These are phyloP conservation scores for Vitis hybrid DNA, from an alignment of 177 flowering plant genomes.

Conservation along the genomic window DNA sequence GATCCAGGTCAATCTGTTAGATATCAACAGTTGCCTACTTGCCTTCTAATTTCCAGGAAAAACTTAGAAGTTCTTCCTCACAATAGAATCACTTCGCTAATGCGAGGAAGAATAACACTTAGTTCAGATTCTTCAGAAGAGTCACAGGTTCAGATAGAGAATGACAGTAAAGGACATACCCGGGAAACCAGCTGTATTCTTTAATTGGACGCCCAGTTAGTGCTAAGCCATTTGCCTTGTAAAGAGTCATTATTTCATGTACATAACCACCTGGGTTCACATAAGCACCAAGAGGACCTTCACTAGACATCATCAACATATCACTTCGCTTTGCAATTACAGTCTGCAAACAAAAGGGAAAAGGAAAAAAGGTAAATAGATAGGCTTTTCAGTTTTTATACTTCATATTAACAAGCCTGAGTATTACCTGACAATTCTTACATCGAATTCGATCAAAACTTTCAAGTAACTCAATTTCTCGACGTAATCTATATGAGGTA, in stretches of 20 bases:
- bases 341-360: conserved; percentile 39
- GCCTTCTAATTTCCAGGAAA: too few species aligned
- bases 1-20: too few species aligned
- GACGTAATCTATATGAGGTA: conserved; percentile 73
- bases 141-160: not conserved
- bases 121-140: not conserved
- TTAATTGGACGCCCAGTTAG: conserved; percentile 49
- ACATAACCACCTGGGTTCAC: conserved; percentile 80
- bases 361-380: conserved; percentile 7
- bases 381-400: not conserved
- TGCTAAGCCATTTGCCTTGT: conserved; percentile 65
- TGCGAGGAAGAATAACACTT: not conserved
- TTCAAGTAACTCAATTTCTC: conserved; percentile 86
- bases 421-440: conserved; percentile 76
- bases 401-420: not conserved
- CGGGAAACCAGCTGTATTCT: conserved; percentile 96
- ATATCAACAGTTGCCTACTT: too few species aligned
- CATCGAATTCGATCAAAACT: conserved; percentile 74
- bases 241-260: conserved; percentile 80
- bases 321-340: conserved; percentile 82
- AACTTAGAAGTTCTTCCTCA: too few species aligned
- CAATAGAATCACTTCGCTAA: not conserved
- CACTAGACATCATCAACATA: conserved; percentile 86
- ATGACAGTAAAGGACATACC: conserved; percentile 46
- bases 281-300: conserved; percentile 95